A percentile compares a stretch with the other conserved stretches of the same genome.
Evolutionary conservation across 2,329 filamentous ascomycete species (phyloP).

Genomic region (Cladorrhinum sp.): DNA sequence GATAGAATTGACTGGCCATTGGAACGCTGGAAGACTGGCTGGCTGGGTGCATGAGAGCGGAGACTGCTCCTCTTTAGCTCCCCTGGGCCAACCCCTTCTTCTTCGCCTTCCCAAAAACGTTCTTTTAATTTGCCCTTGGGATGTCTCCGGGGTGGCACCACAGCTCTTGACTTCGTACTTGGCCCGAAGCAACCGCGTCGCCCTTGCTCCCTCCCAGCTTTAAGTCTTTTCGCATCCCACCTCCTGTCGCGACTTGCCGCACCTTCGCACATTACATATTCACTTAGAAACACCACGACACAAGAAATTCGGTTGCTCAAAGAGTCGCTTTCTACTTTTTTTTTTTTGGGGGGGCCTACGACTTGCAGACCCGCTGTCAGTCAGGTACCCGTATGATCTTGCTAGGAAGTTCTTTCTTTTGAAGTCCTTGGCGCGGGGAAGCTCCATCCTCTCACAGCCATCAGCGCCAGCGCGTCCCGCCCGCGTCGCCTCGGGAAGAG

Average conservation of each 20-base stretch:
- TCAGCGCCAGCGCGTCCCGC: slow-evolving; percentile 9
- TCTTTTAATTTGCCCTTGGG: slow-evolving; percentile 24
- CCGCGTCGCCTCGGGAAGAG: not conserved
- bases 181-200: slow-evolving; percentile 14
- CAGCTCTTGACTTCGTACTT: slow-evolving; percentile 1
- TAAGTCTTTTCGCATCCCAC: not conserved
- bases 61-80: slow-evolving; percentile 7
- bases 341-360: not conserved
- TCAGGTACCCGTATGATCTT: not conserved
- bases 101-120: slow-evolving; percentile 17
- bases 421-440: slow-evolving; percentile 19
- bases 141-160: slow-evolving; percentile 27
- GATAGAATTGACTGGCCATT: not conserved
- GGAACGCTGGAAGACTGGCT: not conserved
- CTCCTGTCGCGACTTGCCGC: not conserved
- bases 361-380: not conserved
- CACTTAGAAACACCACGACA: not conserved
- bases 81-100: slow-evolving; percentile 23
- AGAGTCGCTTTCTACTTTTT: not conserved
- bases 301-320: not conserved
- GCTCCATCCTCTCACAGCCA: slow-evolving; percentile 3
- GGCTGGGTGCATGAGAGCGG: not conserved
- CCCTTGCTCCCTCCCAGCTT: slow-evolving; percentile 7
- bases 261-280: too few relatives aligned
- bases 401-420: not conserved